Evolutionary conservation across 768 basidiomycete species (phyloP).

Genomic region (Hirschioporus abietinus): DNA sequence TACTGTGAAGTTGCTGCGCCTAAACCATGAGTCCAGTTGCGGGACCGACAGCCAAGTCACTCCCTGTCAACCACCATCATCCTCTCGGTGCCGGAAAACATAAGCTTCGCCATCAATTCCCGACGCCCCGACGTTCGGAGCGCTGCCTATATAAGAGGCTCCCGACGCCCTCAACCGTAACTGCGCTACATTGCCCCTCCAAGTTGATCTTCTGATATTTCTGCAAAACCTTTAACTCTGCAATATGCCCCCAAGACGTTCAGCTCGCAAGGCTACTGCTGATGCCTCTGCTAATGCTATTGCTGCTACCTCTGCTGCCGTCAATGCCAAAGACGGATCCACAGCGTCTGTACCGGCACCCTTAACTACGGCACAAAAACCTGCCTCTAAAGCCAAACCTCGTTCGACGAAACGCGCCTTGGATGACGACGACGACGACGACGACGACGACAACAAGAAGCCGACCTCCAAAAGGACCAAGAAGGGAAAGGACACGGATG

Average conservation of each 20-base stretch:
- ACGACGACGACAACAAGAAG: constrained; percentile 17
- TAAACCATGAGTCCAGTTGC: not conserved
- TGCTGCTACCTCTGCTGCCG: constrained; percentile 14
- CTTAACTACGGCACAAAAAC: constrained; percentile 14
- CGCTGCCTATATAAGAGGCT: not conserved
- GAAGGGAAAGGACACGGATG: constrained; percentile 22
- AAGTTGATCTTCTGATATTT: not conserved
- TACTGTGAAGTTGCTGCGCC: not conserved
- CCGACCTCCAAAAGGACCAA: constrained; percentile 18
- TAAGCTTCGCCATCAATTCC: not conserved
- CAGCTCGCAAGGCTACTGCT: constrained; percentile 8
- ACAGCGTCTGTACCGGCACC: constrained; percentile 12
- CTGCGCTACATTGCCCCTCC: not conserved
- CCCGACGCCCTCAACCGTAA: not conserved
- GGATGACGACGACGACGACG: constrained; percentile 6
- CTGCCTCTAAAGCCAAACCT: constrained; percentile 16
- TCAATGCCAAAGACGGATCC: constrained; percentile 5
- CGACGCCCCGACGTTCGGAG: not conserved
- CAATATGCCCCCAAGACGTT: not conserved
- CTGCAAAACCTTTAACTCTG: not conserved
- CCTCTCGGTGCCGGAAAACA: not conserved
- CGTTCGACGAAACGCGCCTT: constrained; percentile 18
- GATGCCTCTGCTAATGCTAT: constrained; percentile 21
- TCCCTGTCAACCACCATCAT: not conserved
- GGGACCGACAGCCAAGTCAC: not conserved